Base-by-base conservation (phyloP, 257 asterid genomes). In the Linderniella brevidens region DNA sequence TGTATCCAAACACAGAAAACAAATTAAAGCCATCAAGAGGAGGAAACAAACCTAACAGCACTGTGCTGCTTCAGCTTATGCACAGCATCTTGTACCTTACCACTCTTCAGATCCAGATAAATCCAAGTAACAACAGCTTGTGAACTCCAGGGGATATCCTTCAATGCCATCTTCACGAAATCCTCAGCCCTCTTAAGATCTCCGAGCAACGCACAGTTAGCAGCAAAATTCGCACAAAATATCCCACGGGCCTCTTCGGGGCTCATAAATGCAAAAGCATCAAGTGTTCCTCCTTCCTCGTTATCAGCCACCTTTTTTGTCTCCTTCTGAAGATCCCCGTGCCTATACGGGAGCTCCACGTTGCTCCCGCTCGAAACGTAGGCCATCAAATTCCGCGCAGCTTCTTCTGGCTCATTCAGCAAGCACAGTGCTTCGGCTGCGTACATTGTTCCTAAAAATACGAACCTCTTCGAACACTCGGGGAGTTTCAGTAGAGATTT, bases 351-450 rank as follows among this genome's bases (percentile, higher is more conserved):
- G 39, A 76, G 67, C 35, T 66, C 78, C 44, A 80, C 65, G 29
- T 46, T 57, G 58, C 63, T 59, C 41, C 67, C 88, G 55, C 55
- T 53, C n/a, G 88, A 67, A 13, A 77, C 52, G 56, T 73, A 74
- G 16, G 13, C 25, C 55, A 45, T 49, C 69, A 87, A 60, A 64
- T 55, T 61, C 44, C 69, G 82, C 37, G 93, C 78, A 52, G 97
- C 97, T 65, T 83, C 97, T 56, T 69, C 59, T 13, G 80, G 76
- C 64, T 59, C 74, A 65, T 76, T 79, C 19, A 87, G 76, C 56
- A 69, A 43, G 86, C 95, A 87, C 20, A 87, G 49, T 56, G 97
- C 97, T 61, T 87, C 97, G n/a, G 95, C 79, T 44, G 77, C 85
- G 46, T 87, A 83, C 70, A 80, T 53, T 17, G 71, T 67, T 13